These are phyloP conservation scores for Neurospora discreta DNA, from an alignment of 495 filamentous ascomycete species.

Conservation along the genomic window DNA sequence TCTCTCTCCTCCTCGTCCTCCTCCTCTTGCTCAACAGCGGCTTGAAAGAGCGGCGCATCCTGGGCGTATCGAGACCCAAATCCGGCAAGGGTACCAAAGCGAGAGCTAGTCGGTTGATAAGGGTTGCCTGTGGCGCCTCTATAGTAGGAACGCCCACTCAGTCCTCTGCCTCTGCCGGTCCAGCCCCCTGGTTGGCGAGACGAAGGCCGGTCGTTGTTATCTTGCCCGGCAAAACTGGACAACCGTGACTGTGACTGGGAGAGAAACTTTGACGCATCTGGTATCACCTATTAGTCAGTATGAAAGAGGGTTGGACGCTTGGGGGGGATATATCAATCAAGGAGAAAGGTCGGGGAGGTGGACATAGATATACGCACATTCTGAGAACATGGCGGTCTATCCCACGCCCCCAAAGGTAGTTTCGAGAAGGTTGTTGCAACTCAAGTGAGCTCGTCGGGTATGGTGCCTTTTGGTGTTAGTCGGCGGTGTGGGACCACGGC, in stretches of 20 bases:
- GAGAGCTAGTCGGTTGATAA: slow-evolving; percentile 55
- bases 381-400: slow-evolving; percentile 70
- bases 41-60: slow-evolving; percentile 87
- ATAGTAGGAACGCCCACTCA: slow-evolving; percentile 23
- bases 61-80: slow-evolving; percentile 66
- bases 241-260: slow-evolving; percentile 89
- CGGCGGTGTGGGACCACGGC: background rate
- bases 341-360: background rate
- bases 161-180: slow-evolving; percentile 25
- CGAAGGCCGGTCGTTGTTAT: slow-evolving; percentile 35
- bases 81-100: slow-evolving; percentile 60
- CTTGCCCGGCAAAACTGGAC: slow-evolving; percentile 52
- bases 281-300: slow-evolving; percentile 2
- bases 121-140: slow-evolving; percentile 48
- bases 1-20: slow-evolving; percentile 65
- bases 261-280: slow-evolving; percentile 95
- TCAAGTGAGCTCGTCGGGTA: background rate
- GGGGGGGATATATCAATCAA: slow-evolving; percentile 4
- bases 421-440: background rate
- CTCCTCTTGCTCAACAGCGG: slow-evolving; percentile 67
- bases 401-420: slow-evolving; percentile 10
- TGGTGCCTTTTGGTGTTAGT: background rate
- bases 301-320: background rate
- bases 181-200: slow-evolving; percentile 21
- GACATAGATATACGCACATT: slow-evolving; percentile 59